Evolutionary conservation across 192 early-diverging fungal genomes (phyloP).

Genomic region (Podila verticillata): DNA sequence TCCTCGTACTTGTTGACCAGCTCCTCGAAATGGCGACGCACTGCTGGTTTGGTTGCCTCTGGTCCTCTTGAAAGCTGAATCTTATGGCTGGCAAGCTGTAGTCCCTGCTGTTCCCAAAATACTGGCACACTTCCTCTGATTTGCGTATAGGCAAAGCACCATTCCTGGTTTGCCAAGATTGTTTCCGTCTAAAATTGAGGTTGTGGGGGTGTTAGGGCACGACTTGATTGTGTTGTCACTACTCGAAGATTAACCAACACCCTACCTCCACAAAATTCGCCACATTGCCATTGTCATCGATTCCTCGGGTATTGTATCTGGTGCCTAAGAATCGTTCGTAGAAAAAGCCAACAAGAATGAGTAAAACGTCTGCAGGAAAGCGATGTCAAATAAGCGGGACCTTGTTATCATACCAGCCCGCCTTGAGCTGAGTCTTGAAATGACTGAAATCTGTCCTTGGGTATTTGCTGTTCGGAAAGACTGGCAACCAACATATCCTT

Average conservation of each 20-base stretch:
- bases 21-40: slow-evolving; percentile 78
- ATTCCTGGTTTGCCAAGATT: slow-evolving; percentile 66
- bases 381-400: background rate
- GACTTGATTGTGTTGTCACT: background rate
- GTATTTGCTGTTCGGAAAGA: slow-evolving; percentile 43
- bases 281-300: slow-evolving; percentile 96
- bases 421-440: slow-evolving; percentile 83
- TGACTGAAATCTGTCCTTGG: slow-evolving; percentile 63
- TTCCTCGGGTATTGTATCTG: slow-evolving; percentile 92
- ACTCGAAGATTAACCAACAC: background rate
- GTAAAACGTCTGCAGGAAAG: background rate
- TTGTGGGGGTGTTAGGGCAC: too few relatives aligned
- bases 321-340: slow-evolving; percentile 73
- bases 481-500: slow-evolving; percentile 78
- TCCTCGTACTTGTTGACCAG: slow-evolving; percentile 77
- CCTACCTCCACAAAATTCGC: slow-evolving; percentile 96
- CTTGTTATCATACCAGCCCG: slow-evolving; percentile 56
- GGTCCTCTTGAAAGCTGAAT: slow-evolving; percentile 84
- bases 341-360: background rate
- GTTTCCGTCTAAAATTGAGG: slow-evolving; percentile 80
- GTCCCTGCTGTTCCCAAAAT: slow-evolving; percentile 96
- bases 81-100: slow-evolving; percentile 86
- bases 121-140: slow-evolving; percentile 90
- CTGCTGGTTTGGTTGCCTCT: slow-evolving; percentile 87
- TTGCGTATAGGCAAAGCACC: slow-evolving; percentile 81